Conservation (phyloP, 495 filamentous ascomycete species). For the Hypoxylon subgilvum region DNA sequence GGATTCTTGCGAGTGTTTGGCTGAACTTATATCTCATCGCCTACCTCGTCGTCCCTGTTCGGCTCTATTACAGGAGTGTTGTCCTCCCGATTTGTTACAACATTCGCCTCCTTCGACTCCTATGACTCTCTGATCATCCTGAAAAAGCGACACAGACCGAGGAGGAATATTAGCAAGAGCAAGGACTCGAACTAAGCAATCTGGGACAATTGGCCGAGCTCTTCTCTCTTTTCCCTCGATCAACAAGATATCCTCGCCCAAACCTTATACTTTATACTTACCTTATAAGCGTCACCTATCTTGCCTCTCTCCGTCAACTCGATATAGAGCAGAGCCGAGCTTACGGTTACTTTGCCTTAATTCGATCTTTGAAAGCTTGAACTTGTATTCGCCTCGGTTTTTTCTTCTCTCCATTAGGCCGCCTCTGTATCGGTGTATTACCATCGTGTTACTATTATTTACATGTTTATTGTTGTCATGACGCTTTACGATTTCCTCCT, state of each 20-base stretch:
- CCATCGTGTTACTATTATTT: constrained; percentile 32
- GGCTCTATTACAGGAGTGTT: neutral
- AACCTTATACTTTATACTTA: too few species aligned
- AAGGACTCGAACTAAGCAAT: constrained; percentile 10
- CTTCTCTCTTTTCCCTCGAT: constrained; percentile 3
- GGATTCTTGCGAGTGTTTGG: constrained; percentile 35
- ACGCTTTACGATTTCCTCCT: constrained; percentile 31
- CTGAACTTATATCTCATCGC: constrained; percentile 14
- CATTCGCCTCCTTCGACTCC: too few species aligned
- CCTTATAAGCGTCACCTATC: neutral
- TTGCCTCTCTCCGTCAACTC: too few species aligned
- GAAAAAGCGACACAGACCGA: too few species aligned
- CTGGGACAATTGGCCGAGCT: constrained; percentile 22
- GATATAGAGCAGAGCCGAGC: constrained; percentile 18
- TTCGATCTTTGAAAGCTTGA: constrained; percentile 11
- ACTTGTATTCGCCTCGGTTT: constrained; percentile 13
- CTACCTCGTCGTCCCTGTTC: constrained; percentile 19
- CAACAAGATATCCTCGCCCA: neutral
- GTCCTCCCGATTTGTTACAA: too few species aligned
- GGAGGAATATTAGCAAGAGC: neutral
- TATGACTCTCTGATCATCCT: too few species aligned
- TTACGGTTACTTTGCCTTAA: neutral
- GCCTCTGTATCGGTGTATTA: constrained; percentile 35
- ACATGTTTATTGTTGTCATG: constrained; percentile 33
- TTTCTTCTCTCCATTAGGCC: constrained; percentile 2